Conservation (phyloP, 306 rosid species). For the Dalbergia cochinchinensis region DNA sequence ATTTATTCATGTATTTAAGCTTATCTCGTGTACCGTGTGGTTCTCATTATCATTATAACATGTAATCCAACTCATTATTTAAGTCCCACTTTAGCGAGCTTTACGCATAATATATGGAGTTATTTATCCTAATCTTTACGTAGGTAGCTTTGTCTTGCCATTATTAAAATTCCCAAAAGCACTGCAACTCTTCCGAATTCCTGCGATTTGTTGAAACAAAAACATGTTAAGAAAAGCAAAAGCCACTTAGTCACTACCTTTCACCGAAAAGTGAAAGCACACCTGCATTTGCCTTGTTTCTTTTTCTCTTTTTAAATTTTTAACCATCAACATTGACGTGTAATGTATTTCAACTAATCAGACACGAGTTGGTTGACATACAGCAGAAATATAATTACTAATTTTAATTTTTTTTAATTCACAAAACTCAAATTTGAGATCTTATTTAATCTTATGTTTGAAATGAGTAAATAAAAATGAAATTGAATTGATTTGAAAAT, state of each 20-base stretch:
- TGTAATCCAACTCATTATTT: slow-evolving; percentile 59
- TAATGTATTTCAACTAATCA: too few species aligned
- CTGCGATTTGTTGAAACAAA: slow-evolving; percentile 62
- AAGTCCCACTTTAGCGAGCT: slow-evolving; percentile 59
- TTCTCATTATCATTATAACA: slow-evolving; percentile 57
- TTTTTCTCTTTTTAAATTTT: slow-evolving; percentile 27
- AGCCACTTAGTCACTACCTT: slow-evolving; percentile 56
- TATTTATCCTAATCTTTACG: slow-evolving; percentile 54
- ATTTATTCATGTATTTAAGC: slow-evolving; percentile 28
- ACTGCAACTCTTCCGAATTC: slow-evolving; percentile 62
- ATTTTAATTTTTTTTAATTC: too few species aligned
- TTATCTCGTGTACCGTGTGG: slow-evolving; percentile 44
- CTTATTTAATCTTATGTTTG: too few species aligned
- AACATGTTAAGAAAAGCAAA: slow-evolving; percentile 45
- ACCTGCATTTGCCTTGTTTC: slow-evolving; percentile 70
- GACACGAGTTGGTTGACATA: too few species aligned
- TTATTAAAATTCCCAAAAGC: slow-evolving; percentile 84
- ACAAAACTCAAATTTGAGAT: too few species aligned
- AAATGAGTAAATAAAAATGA: too few species aligned
- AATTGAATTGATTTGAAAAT: too few species aligned
- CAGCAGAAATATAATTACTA: too few species aligned
- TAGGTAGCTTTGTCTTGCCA: slow-evolving; percentile 64
- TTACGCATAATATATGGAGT: slow-evolving; percentile 58
- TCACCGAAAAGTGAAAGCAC: slow-evolving; percentile 90
- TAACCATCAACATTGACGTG: slow-evolving; percentile 55